Evolutionary conservation across 768 basidiomycete species (phyloP), one percentile per base, ranked within the genome.

Genomic region (Agaricus bisporus): DNA sequence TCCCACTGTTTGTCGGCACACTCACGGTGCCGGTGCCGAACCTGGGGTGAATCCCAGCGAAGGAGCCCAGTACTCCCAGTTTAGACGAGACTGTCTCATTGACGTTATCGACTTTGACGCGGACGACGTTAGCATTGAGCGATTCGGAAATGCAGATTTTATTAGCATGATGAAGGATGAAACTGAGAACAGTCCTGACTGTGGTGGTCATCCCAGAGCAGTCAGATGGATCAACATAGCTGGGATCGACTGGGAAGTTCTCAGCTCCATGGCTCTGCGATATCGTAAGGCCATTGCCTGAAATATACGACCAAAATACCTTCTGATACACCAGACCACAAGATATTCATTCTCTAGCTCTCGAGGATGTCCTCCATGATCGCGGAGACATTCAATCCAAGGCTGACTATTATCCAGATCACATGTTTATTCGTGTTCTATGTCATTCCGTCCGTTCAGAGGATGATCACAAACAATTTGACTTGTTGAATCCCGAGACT

Each of bases 161-260:
- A 65, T 82, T 12, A 60, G 70, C 11, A 64, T 78, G 56, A 64
- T 85, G 60, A 57, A 65, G 4, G 67, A 74, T 20, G 39, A 43
- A 48, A 55, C 43, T 15, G 57, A 49, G 9, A 37, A 51, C 15
- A 49, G 57, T 11, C 36, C 44, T 32, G 51, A 51, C 32, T 8
- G 8, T 68, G 1, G 76, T 69, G 1, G 76, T 69, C 77, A 75
- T 64, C 59, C 77, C 18, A 57, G 58, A 10, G 60, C 60, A 55
- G 64, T 70, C 42, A 66, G 85, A 42, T 86, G 83, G 83, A 83
- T 85, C 52, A 83, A 85, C 59, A 72, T 86, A 51, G 77, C 77
- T 8, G 83, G 85, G 0, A 63, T 76, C 36, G 73, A 79, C 56
- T 86, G 83, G 83, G 77, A 80, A 58, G 80, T 87, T 11, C 69